These are phyloP conservation scores for Saussurea involucrata DNA, from an alignment of 129 eudicot genomes.

Conservation along the genomic window DNA sequence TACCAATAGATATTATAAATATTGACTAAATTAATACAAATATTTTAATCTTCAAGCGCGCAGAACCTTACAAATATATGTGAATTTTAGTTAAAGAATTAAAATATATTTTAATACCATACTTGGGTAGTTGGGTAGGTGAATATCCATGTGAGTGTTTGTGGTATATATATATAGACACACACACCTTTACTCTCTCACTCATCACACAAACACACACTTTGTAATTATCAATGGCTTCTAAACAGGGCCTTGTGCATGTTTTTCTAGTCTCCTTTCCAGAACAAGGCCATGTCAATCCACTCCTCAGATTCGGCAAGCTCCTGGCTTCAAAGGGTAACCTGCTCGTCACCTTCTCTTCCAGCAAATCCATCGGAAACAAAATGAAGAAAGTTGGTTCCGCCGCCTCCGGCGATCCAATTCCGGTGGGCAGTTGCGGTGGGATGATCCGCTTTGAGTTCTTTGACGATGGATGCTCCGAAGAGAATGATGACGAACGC, in stretches of 20 bases:
- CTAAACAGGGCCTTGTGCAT: conserved; percentile 9
- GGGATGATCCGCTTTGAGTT: conserved; percentile 73
- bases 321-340: conserved; percentile 33
- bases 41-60: too few species aligned
- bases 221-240: not conserved
- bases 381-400: conserved; percentile 30
- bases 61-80: too few species aligned
- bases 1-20: too few species aligned
- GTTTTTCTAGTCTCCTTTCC: conserved; percentile 26
- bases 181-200: not conserved
- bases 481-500: conserved; percentile 19
- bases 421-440: conserved; percentile 39
- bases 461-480: conserved; percentile 52
- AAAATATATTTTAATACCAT: too few species aligned
- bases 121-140: too few species aligned
- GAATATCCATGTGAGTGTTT: too few species aligned
- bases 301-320: conserved; percentile 32
- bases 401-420: conserved; percentile 27
- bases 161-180: not conserved
- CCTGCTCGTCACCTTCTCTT: conserved; percentile 32
- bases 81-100: too few species aligned
- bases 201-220: not conserved
- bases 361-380: conserved; percentile 22
- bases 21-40: too few species aligned
- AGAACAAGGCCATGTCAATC: conserved; percentile 38